Percentiles rank a stretch among this genome's conserved stretches.
These are phyloP conservation scores for Citrus australasica DNA, from an alignment of 345 rosid species.

Conservation along the genomic window DNA sequence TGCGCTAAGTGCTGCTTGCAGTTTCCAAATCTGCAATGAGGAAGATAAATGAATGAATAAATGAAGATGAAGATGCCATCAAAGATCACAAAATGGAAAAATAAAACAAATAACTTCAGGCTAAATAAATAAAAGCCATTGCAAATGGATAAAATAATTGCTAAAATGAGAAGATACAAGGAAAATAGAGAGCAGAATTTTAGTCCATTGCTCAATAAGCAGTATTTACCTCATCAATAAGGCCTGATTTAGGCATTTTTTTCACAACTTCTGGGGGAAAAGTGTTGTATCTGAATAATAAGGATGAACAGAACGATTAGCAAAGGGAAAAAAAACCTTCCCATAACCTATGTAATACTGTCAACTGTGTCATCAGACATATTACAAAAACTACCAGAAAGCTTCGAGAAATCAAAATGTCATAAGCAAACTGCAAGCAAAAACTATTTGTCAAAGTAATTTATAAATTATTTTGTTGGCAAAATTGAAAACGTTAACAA, in stretches of 20 bases:
- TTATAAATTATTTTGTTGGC: neutral
- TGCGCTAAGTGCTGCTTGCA: conserved; percentile 66
- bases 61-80: neutral
- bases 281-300: conserved; percentile 68
- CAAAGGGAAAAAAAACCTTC: neutral
- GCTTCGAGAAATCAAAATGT: neutral
- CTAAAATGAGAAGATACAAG: neutral
- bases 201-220: neutral
- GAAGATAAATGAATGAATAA: neutral
- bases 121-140: too few species aligned
- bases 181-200: neutral
- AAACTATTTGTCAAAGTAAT: neutral
- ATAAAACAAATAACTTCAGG: too few species aligned
- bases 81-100: too few species aligned
- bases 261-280: conserved; percentile 76
- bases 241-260: conserved; percentile 77
- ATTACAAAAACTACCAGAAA: neutral
- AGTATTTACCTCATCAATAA: conserved; percentile 68
- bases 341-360: neutral
- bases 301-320: conserved; percentile 15
- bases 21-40: conserved; percentile 57
- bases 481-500: neutral
- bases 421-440: neutral
- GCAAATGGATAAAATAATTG: neutral
- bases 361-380: neutral